Percentiles rank a stretch among this genome's conserved stretches.
phyloP scores from a whole-genome alignment of 192 early-diverging fungal genomes.

The Coemansia sp. region DNA sequence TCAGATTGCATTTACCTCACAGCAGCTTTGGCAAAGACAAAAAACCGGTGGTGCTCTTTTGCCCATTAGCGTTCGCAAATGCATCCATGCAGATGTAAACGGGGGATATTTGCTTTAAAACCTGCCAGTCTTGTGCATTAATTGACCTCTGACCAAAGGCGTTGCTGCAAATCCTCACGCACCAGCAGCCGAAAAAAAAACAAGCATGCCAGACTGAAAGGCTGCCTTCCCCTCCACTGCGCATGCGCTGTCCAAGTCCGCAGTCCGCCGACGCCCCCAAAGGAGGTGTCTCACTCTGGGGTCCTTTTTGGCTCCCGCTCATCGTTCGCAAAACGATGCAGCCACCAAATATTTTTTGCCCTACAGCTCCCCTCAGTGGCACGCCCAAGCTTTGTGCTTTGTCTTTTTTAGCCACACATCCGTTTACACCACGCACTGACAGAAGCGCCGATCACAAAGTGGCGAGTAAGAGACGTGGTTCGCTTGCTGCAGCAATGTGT shows the following conservation, averaged over 20 bases:
- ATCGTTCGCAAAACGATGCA: not conserved
- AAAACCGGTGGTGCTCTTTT: not conserved
- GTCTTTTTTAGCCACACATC: not conserved
- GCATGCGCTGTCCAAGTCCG: not conserved
- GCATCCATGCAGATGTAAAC: conserved; percentile 10
- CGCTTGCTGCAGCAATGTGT: not conserved
- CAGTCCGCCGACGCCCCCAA: not conserved
- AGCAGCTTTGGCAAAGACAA: not conserved
- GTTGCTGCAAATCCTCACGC: conserved; percentile 8
- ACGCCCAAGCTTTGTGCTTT: not conserved
- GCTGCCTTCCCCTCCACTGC: not conserved
- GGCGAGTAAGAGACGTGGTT: not conserved
- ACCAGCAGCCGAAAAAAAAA: conserved; percentile 1
- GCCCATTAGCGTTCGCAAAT: not conserved
- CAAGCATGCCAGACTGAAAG: not conserved
- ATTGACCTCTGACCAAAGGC: conserved; percentile 13
- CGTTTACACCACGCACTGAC: not conserved
- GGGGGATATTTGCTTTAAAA: not conserved
- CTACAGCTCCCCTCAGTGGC: not conserved
- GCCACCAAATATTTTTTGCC: not conserved
- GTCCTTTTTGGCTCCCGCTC: not conserved
- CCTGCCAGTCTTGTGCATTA: conserved; percentile 9
- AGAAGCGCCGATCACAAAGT: not conserved
- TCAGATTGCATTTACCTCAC: not conserved
- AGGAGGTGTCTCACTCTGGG: not conserved